Evolutionary conservation across 768 basidiomycete species (phyloP).

Genomic region (Multifurca ochricompacta): DNA sequence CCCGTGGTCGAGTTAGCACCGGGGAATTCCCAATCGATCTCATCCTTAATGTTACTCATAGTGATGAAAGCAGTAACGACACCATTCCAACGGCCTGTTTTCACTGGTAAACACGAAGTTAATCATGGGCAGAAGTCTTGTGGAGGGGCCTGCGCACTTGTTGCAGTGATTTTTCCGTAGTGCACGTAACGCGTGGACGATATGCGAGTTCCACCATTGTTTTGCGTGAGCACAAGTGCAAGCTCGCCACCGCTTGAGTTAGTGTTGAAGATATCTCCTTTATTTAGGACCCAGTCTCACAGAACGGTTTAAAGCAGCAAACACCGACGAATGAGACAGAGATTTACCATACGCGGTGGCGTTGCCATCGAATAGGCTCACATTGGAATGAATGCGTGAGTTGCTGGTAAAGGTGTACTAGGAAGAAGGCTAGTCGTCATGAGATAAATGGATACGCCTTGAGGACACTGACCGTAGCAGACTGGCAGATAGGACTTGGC

Average conservation of each 20-base stretch:
- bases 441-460: neutral
- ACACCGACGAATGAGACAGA: neutral
- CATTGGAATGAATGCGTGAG: constrained; percentile 58
- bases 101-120: constrained; percentile 37
- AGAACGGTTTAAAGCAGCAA: neutral
- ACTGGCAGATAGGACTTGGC: constrained; percentile 66
- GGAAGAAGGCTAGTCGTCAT: neutral
- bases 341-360: constrained; percentile 52
- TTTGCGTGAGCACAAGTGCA: constrained; percentile 57
- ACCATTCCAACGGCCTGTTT: constrained; percentile 72
- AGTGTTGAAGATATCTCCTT: constrained; percentile 58
- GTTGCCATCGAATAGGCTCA: constrained; percentile 66
- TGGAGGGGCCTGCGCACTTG: constrained; percentile 32
- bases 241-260: constrained; percentile 58
- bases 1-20: constrained; percentile 52
- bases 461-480: constrained; percentile 39
- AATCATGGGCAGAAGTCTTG: neutral
- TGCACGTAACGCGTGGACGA: constrained; percentile 77
- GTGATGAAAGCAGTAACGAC: constrained; percentile 82
- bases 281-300: constrained; percentile 66
- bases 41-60: constrained; percentile 75
- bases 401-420: constrained; percentile 60
- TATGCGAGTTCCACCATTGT: constrained; percentile 68
- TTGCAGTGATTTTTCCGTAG: constrained; percentile 69
- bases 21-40: constrained; percentile 85